These are phyloP conservation scores for Diaporthe citriasiana DNA, from an alignment of 2,329 filamentous ascomycete species.

Conservation along the genomic window DNA sequence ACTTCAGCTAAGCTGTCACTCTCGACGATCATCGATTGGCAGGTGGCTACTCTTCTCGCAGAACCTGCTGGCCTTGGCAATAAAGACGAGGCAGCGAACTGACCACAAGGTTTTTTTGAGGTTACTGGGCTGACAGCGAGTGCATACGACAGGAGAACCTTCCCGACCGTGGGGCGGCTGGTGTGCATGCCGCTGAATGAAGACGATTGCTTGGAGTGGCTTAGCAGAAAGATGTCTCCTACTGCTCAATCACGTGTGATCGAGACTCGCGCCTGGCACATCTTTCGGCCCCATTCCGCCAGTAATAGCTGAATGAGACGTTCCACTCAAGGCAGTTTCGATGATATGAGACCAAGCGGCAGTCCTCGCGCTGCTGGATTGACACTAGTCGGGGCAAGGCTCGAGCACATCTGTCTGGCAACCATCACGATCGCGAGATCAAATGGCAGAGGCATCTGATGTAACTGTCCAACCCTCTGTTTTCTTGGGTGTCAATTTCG, in stretches of 20 bases:
- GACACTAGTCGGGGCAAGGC: neutral
- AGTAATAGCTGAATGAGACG: neutral
- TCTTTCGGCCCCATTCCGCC: no score
- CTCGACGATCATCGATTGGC: neutral
- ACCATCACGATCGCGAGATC: neutral
- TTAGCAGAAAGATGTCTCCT: neutral
- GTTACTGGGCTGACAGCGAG: neutral
- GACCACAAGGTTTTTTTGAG: constrained; percentile 20
- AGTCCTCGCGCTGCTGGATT: neutral
- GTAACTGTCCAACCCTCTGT: neutral
- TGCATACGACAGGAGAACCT: neutral
- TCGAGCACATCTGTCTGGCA: no score
- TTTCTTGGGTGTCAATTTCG: neutral
- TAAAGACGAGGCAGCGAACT: constrained; percentile 23
- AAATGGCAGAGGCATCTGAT: no score
- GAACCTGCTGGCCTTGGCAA: constrained; percentile 1
- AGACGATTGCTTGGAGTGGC: neutral
- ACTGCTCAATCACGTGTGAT: neutral
- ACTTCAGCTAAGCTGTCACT: neutral
- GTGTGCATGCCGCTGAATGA: neutral
- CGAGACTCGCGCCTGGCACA: no score
- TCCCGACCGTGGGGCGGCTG: no score
- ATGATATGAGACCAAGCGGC: neutral
- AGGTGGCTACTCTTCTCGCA: neutral
- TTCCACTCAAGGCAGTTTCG: neutral